Conservation (phyloP, 257 asterid species). For the Nyctanthes arbortristis region DNA sequence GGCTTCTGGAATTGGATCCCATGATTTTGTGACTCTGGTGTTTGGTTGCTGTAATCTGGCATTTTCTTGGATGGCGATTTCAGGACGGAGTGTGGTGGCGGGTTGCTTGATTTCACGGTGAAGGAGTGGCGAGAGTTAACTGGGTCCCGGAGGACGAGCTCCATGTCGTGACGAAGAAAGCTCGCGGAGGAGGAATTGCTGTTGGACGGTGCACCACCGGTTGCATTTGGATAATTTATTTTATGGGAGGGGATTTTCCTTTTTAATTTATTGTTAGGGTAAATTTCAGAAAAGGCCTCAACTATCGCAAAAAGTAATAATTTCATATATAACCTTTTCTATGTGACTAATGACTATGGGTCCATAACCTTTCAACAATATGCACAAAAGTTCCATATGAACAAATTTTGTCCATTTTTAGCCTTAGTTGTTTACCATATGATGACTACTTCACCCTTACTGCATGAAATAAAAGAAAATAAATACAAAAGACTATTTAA, state of each 20-base stretch:
- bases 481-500: no score
- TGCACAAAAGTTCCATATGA: no score
- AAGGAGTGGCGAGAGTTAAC: conserved; percentile 28
- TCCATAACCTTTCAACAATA: no score
- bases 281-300: no score
- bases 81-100: conserved; percentile 21
- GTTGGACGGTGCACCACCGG: background rate
- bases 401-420: no score
- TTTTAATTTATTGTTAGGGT: no score
- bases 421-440: no score
- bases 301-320: no score
- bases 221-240: background rate
- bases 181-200: background rate
- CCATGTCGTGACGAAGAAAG: conserved; percentile 43
- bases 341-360: no score
- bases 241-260: background rate
- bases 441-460: no score
- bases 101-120: conserved; percentile 15
- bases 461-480: no score
- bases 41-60: conserved; percentile 26
- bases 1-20: conserved; percentile 43
- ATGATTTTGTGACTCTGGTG: conserved; percentile 20
- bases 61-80: conserved; percentile 36
- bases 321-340: no score
- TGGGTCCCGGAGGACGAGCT: conserved; percentile 43